Conservation (phyloP, 2,329 filamentous ascomycete species). For the Truncatella angustata region DNA sequence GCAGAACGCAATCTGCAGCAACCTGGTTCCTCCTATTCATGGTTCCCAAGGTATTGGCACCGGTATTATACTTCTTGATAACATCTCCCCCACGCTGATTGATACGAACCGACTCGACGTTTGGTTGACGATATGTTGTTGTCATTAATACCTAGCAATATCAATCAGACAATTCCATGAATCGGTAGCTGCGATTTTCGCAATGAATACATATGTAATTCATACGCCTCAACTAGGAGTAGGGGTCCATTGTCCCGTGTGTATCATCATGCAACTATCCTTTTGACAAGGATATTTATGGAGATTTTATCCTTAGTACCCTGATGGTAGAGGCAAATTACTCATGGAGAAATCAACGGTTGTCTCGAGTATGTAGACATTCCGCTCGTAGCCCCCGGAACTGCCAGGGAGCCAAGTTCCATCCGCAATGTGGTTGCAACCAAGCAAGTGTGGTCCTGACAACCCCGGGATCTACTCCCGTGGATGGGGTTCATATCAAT, state of each 20-base stretch:
- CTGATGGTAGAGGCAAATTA: not conserved
- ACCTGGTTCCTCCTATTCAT: not conserved
- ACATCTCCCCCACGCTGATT: too few relatives aligned
- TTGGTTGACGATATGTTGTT: too few relatives aligned
- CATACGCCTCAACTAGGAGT: not conserved
- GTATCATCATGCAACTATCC: not conserved
- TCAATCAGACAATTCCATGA: too few relatives aligned
- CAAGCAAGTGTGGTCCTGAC: not conserved
- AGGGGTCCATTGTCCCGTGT: not conserved
- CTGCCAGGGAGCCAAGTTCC: not conserved
- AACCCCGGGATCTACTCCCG: not conserved
- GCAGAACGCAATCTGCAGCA: not conserved
- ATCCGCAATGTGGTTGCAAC: not conserved
- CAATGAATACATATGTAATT: too few relatives aligned
- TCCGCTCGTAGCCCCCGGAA: not conserved
- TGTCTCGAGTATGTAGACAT: slow-evolving; percentile 1
- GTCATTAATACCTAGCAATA: too few relatives aligned
- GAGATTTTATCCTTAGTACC: not conserved
- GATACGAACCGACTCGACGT: too few relatives aligned
- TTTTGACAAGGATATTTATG: not conserved
- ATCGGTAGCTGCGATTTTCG: too few relatives aligned
- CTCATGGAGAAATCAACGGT: not conserved
- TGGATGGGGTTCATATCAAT: not conserved
- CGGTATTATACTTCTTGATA: too few relatives aligned
- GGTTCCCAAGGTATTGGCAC: too few relatives aligned